Base-by-base conservation (phyloP, 148 eudicot genomes). In the Talinum fruticosum region DNA sequence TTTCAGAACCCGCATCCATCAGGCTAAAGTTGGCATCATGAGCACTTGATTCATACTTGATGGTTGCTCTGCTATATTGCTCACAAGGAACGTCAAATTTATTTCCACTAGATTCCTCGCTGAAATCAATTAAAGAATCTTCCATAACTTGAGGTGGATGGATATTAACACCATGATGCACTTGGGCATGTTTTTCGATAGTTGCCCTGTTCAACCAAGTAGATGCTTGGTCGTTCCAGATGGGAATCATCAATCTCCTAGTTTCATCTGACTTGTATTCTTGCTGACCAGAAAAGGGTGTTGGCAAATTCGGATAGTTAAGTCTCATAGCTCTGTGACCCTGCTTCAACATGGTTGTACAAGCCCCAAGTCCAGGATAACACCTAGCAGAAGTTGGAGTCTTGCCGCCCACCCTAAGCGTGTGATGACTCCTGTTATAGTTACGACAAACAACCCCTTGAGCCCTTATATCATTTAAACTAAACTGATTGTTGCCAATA, bases 351-450 rank as follows among this genome's bases (percentile, higher is more conserved):
- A 51, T 67, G n/a, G 24, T 34, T 67, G 71, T 33, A 67, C 44
- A 33, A 67, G 71, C 62, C 75, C 28, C 24, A 18, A 72, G 18
- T 49, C 75, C 41, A 30, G 62, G 75, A 72, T 72, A 30, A 14
- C 77, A 59, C 53, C 69, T 74, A 24, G 69, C 24, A 35, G 51
- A 29, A n/a, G 36, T 5, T 8, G 34, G 28, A 8, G 19, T 6
- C 24, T 49, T 74, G 8, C 34, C 34, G 61, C 38, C 51, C 33
- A 59, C 5, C 76, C 32, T 74, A 36, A 24, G 68, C 33, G 36
- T 37, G 33, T 3, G 44, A 35, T 67, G 19, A 13, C 38, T 23
- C n/a, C 28, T 36, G 26, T 32, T 35, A 30, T 34, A 36, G 44
- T 34, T 13, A 74, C 49, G 37, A 57, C 18, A 38, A 61, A 47